phyloP scores from a whole-genome alignment of 495 filamentous ascomycete species.

The Daldinia childiae region DNA sequence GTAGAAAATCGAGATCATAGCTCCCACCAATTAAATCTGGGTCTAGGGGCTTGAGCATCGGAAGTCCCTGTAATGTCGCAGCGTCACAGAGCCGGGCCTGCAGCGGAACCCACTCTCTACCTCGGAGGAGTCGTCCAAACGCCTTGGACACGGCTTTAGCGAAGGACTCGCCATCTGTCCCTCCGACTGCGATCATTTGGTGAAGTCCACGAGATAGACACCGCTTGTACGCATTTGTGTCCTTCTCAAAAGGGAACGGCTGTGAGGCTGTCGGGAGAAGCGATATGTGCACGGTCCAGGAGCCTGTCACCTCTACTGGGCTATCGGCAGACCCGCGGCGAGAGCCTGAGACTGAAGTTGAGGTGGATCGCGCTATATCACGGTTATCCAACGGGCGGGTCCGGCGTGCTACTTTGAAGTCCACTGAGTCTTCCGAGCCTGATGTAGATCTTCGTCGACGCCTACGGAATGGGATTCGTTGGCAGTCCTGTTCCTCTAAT shows the following conservation, averaged over 20 bases:
- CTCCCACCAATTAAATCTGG: conserved; percentile 47
- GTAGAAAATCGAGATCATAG: conserved; percentile 61
- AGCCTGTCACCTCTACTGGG: conserved; percentile 37
- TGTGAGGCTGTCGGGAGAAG: conserved; percentile 61
- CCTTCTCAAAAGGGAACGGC: conserved; percentile 67
- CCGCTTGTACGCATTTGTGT: conserved; percentile 65
- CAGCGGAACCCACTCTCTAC: conserved; percentile 62
- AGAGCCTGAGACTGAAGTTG: conserved; percentile 21
- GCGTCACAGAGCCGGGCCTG: conserved; percentile 66
- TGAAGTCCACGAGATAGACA: conserved; percentile 66
- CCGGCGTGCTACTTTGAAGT: conserved; percentile 28
- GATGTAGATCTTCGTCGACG: conserved; percentile 44
- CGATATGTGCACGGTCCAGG: conserved; percentile 67
- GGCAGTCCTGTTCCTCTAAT: conserved; percentile 47
- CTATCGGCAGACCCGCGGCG: conserved; percentile 8
- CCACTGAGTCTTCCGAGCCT: conserved; percentile 43
- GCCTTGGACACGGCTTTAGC: conserved; percentile 56
- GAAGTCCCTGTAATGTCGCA: conserved; percentile 61
- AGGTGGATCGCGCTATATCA: conserved; percentile 21
- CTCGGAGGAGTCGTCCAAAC: conserved; percentile 59
- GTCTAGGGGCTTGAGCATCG: conserved; percentile 63
- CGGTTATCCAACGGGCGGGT: conserved; percentile 3
- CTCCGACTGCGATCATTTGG: conserved; percentile 60
- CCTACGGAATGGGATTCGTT: conserved; percentile 34
- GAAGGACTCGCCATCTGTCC: conserved; percentile 59